Percentiles rank a stretch among this genome's conserved stretches.
These are phyloP conservation scores for Leccinellum luteum DNA, from an alignment of 768 basidiomycete genomes.

Conservation along the genomic window DNA sequence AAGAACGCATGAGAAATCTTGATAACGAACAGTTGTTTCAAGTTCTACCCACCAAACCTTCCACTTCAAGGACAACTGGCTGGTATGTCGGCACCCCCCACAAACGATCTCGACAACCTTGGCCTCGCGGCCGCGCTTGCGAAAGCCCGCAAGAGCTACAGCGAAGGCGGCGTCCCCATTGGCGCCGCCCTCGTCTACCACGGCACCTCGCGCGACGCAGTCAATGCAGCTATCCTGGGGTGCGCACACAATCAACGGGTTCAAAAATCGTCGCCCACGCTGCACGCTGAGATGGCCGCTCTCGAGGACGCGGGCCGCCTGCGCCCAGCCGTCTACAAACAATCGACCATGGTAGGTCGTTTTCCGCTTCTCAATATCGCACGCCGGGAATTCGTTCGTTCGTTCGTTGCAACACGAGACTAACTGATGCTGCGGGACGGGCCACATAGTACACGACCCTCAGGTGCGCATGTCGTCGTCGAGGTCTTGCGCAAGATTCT, in stretches of 20 bases:
- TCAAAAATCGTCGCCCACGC: constrained; percentile 41
- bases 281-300: constrained; percentile 49
- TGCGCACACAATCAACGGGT: constrained; percentile 45
- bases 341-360: constrained; percentile 46
- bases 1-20: background rate
- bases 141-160: constrained; percentile 46
- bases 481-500: background rate
- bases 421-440: background rate
- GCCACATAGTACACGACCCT: constrained; percentile 36
- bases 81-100: background rate
- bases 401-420: background rate
- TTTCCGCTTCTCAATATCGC: background rate
- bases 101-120: constrained; percentile 23
- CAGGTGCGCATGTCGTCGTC: constrained; percentile 22
- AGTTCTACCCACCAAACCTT: background rate
- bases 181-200: constrained; percentile 48
- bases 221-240: constrained; percentile 34
- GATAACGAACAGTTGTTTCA: background rate
- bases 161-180: constrained; percentile 62
- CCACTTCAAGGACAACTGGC: background rate
- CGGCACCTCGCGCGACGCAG: constrained; percentile 5
- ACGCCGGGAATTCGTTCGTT: background rate
- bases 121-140: constrained; percentile 33
- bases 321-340: constrained; percentile 42
- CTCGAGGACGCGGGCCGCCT: constrained; percentile 54